These are phyloP conservation scores for Aspergillus sp. DNA, from an alignment of 2,329 filamentous ascomycete species.

Conservation along the genomic window DNA sequence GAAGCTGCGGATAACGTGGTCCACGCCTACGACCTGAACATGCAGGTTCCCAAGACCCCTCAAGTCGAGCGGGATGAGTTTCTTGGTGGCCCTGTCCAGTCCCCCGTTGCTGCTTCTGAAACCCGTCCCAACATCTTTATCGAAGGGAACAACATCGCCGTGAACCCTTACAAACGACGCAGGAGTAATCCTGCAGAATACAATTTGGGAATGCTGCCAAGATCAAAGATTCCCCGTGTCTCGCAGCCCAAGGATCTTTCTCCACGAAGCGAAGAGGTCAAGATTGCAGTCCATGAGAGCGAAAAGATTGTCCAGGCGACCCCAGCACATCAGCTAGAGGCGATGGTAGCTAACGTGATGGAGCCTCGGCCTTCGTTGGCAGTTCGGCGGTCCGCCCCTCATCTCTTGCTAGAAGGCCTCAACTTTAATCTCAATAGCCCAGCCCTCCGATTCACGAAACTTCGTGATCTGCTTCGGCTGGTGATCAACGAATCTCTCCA, in stretches of 20 bases:
- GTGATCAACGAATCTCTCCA: constrained; percentile 49
- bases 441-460: constrained; percentile 41
- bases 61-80: constrained; percentile 39
- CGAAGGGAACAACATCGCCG: constrained; percentile 42
- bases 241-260: constrained; percentile 34
- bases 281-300: constrained; percentile 42
- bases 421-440: constrained; percentile 33
- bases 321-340: constrained; percentile 35
- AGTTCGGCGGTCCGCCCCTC: constrained; percentile 34
- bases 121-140: constrained; percentile 40
- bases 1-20: constrained; percentile 75
- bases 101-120: constrained; percentile 25
- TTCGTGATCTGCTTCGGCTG: constrained; percentile 45
- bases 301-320: constrained; percentile 39
- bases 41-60: constrained; percentile 68
- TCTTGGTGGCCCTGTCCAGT: constrained; percentile 24
- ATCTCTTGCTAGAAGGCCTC: constrained; percentile 34
- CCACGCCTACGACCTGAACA: constrained; percentile 71
- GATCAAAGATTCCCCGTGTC: constrained; percentile 33
- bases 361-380: constrained; percentile 34
- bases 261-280: constrained; percentile 39
- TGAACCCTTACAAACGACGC: constrained; percentile 46
- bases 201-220: constrained; percentile 31
- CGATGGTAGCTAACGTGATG: constrained; percentile 38
- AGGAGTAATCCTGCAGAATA: constrained; percentile 40